Evolutionary conservation across 1,284 basidiomycete genomes (phyloP), one percentile per base, ranked within the genome.

Genomic region (Moniliella sp.): DNA sequence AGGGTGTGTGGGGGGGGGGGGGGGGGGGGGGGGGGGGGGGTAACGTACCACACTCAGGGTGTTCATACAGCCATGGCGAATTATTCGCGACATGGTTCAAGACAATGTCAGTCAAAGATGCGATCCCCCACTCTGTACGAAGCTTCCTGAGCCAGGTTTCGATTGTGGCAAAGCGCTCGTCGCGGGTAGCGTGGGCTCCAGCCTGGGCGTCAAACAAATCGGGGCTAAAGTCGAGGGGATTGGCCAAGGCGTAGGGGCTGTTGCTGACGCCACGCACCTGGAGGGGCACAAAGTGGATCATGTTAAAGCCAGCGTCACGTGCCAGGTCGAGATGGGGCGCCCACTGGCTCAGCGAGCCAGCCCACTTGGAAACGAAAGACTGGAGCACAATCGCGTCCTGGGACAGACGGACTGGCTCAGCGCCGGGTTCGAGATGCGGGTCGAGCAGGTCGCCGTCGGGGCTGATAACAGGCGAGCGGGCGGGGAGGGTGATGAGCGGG

Each of bases 341-440:
- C 50, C 50, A 54, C 5, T 45, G 37, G 8, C 34, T 27, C n/a
- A 54, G 29, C 4, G 18, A 15, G 7, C 50, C 50, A n/a, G 50
- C 50, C 50, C 50, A 54, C 33, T 54, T 54, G 17, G 50, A 40
- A 36, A 54, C 40, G 33, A 54, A 47, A 17, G 45, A 45, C 33
- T 50, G 49, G 15, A 51, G 33, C 7, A 50, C 47, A 17, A 54
- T 43, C 14, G 33, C 50, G 31, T 52, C 50, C 25, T 50, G 49
- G 2, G 38, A 27, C 11, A 52, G 33, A 23, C n/a, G 7, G 21
- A 23, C n/a, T n/a, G n/a, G n/a, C n/a, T n/a, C n/a, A n/a, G n/a
- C n/a, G n/a, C n/a, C n/a, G n/a, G n/a, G n/a, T 15, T 21, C 11
- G 14, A 25, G 21, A 15, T 19, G 13, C 31, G 37, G 37, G 16